Percentiles rank a stretch among this genome's conserved stretches.
phyloP scores from a whole-genome alignment of 768 basidiomycete species.

The Lactarius indigo region DNA sequence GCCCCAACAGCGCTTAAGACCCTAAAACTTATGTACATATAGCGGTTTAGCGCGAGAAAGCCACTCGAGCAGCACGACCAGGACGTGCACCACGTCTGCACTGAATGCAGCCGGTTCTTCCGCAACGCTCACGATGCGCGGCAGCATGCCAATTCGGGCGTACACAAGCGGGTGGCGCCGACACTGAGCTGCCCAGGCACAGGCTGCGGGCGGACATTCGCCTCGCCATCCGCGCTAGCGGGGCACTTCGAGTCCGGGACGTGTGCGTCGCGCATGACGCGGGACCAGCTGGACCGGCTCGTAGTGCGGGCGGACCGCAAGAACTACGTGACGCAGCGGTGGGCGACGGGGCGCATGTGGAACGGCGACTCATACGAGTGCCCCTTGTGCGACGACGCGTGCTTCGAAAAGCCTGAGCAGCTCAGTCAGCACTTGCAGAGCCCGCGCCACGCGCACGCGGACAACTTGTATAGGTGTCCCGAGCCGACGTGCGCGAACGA shows the following conservation, averaged over 20 bases:
- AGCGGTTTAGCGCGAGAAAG: neutral
- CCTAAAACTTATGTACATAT: too few relatives aligned
- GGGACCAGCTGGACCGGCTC: slow-evolving; percentile 37
- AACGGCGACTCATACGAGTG: slow-evolving; percentile 54
- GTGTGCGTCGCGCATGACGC: slow-evolving; percentile 48
- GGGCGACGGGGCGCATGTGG: slow-evolving; percentile 39
- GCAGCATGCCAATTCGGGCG: slow-evolving; percentile 51
- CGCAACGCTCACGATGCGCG: slow-evolving; percentile 35
- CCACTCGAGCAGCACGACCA: slow-evolving; percentile 10
- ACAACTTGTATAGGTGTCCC: slow-evolving; percentile 9
- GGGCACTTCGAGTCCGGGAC: slow-evolving; percentile 59
- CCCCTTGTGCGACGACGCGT: slow-evolving; percentile 49
- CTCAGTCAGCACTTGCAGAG: slow-evolving; percentile 63
- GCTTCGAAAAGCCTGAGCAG: slow-evolving; percentile 38
- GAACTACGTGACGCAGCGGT: slow-evolving; percentile 31
- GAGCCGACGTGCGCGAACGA: neutral
- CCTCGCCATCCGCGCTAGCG: slow-evolving; percentile 50
- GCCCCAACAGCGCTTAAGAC: too few relatives aligned
- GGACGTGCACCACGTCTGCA: slow-evolving; percentile 38
- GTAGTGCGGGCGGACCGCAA: slow-evolving; percentile 42
- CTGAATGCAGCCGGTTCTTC: slow-evolving; percentile 43
- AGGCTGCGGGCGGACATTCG: slow-evolving; percentile 46
- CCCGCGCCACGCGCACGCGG: slow-evolving; percentile 35
- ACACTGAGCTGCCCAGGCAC: slow-evolving; percentile 36
- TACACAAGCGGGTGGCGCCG: slow-evolving; percentile 39